Evolutionary conservation across 2,329 filamentous ascomycete species (phyloP).

Genomic region (Fusarium mundagurra): DNA sequence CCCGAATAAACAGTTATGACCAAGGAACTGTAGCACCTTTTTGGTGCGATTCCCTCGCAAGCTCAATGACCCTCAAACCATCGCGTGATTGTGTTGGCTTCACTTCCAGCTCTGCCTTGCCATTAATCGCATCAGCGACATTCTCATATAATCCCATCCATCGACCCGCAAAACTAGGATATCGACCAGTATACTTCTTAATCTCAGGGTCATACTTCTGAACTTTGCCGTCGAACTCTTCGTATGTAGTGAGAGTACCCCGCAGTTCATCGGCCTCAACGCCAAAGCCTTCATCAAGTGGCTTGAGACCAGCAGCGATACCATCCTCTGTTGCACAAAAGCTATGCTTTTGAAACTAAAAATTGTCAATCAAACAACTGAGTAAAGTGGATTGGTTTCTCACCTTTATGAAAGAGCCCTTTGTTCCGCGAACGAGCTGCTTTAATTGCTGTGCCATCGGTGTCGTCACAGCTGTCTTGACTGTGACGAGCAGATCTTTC

Average conservation of each 20-base stretch:
- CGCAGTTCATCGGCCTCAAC: slow-evolving; percentile 30
- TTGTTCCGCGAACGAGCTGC: slow-evolving; percentile 28
- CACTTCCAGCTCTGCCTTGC: slow-evolving; percentile 51
- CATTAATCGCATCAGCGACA: slow-evolving; percentile 50
- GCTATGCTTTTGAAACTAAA: slow-evolving; percentile 60
- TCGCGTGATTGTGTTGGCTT: slow-evolving; percentile 52
- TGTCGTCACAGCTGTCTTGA: slow-evolving; percentile 30
- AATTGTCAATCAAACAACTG: slow-evolving; percentile 40
- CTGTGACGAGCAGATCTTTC: slow-evolving; percentile 43
- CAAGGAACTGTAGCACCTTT: slow-evolving; percentile 46
- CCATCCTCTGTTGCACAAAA: slow-evolving; percentile 48
- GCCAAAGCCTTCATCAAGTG: slow-evolving; percentile 29
- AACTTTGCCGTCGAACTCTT: slow-evolving; percentile 45
- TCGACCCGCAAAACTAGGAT: slow-evolving; percentile 51
- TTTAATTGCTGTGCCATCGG: slow-evolving; percentile 34
- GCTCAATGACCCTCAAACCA: slow-evolving; percentile 49
- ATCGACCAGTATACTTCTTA: slow-evolving; percentile 49
- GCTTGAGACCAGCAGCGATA: slow-evolving; percentile 19
- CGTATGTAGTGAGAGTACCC: slow-evolving; percentile 49
- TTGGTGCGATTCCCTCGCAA: slow-evolving; percentile 52
- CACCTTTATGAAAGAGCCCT: slow-evolving; percentile 36
- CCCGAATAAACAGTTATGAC: not conserved
- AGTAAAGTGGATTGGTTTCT: rapidly evolving
- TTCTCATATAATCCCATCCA: slow-evolving; percentile 55
- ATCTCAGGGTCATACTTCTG: slow-evolving; percentile 47